Conservation (phyloP, 768 basidiomycete species). For the Lactifluus pinguis region DNA sequence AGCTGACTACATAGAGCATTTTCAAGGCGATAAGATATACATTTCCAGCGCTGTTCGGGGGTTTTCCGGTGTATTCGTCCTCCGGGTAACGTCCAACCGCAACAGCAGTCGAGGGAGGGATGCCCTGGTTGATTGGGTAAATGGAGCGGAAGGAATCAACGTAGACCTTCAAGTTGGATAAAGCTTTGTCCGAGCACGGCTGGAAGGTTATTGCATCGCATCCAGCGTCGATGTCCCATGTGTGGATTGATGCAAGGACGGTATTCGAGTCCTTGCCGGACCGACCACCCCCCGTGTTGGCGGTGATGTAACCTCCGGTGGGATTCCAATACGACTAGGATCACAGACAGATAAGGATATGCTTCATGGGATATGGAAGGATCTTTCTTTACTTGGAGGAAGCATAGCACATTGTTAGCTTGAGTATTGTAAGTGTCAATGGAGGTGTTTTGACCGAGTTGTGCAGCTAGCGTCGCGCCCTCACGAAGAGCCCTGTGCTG, state of each 20-base stretch:
- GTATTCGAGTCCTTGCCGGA: slow-evolving; percentile 45
- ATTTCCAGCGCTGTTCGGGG: slow-evolving; percentile 48
- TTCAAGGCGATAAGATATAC: slow-evolving; percentile 30
- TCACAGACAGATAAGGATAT: not conserved
- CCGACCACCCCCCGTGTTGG: slow-evolving; percentile 70
- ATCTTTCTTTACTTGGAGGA: slow-evolving; percentile 48
- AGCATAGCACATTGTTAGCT: slow-evolving; percentile 59
- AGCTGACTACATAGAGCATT: not conserved
- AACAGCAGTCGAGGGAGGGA: slow-evolving; percentile 43
- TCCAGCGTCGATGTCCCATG: slow-evolving; percentile 61
- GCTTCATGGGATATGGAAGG: not conserved
- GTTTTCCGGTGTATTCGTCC: slow-evolving; percentile 46
- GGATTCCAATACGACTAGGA: slow-evolving; percentile 71
- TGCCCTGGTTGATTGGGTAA: slow-evolving; percentile 57
- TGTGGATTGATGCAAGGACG: slow-evolving; percentile 61
- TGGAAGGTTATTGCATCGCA: slow-evolving; percentile 73
- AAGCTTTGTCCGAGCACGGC: slow-evolving; percentile 73
- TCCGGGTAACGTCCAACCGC: slow-evolving; percentile 76
- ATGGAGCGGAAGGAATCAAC: slow-evolving; percentile 65
- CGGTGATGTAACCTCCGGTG: slow-evolving; percentile 47
- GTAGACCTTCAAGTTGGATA: slow-evolving; percentile 61
- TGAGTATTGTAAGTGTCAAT: slow-evolving; percentile 44
- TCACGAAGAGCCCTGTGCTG: slow-evolving; percentile 69
- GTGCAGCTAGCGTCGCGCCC: slow-evolving; percentile 52
- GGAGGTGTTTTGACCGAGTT: slow-evolving; percentile 40